Conservation (phyloP, 805 yeast genomes). For the Ogataea nonfermentans region DNA sequence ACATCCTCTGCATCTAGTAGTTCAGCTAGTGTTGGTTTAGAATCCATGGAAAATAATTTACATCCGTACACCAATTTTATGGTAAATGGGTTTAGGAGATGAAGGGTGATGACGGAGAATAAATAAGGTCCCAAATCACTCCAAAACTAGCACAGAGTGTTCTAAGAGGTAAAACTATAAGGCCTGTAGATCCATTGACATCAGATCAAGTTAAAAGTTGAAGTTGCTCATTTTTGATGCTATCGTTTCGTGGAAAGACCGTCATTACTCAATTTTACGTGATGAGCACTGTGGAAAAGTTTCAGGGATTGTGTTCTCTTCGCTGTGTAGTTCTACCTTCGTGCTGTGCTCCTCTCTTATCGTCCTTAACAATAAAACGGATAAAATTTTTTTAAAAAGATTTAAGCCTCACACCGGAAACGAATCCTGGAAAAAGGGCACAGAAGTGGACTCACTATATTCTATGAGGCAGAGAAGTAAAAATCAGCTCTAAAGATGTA, state of each 20-base stretch:
- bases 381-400: constrained; percentile 10
- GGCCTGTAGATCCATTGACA: no score
- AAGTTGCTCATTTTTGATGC: no score
- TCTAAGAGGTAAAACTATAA: no score
- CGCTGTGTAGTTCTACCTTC: background rate
- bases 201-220: no score
- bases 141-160: no score
- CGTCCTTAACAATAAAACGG: constrained; percentile 18
- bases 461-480: no score
- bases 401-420: constrained; percentile 17
- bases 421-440: constrained; percentile 3
- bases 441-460: no score
- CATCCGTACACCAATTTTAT: constrained; percentile 8
- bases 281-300: background rate
- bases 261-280: background rate
- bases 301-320: background rate
- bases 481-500: no score
- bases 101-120: background rate
- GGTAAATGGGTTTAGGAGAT: background rate
- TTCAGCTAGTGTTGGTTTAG: constrained; percentile 26
- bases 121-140: background rate
- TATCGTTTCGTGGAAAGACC: no score
- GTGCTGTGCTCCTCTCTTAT: constrained; percentile 3
- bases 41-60: constrained; percentile 8
- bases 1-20: constrained; percentile 28